Conservation (phyloP, 2,329 filamentous ascomycete genomes). For the Xylariaceae sp. region DNA sequence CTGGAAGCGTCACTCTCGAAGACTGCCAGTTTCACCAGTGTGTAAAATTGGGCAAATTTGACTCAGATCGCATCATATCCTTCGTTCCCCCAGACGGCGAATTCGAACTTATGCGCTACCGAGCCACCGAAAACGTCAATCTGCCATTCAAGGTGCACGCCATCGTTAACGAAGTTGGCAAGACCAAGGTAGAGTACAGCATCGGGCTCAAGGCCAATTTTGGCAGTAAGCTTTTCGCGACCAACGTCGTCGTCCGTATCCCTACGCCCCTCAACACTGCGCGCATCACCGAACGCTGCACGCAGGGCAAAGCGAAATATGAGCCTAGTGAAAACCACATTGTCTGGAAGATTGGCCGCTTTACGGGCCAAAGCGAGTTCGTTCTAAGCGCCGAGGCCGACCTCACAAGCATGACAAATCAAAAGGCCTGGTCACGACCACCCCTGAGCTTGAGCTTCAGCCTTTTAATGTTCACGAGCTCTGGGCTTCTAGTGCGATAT, state of each 20-base stretch:
- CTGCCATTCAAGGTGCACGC: conserved; percentile 98
- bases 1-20: conserved; percentile 92
- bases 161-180: conserved; percentile 96
- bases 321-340: conserved; percentile 98
- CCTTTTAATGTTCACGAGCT: conserved; percentile 97
- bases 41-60: conserved; percentile 96
- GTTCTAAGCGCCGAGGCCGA: conserved; percentile 93
- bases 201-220: conserved; percentile 98
- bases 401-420: conserved; percentile 95
- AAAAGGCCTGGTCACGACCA: conserved; percentile 95
- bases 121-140: conserved; percentile 98
- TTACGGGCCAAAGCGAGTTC: conserved; percentile 96
- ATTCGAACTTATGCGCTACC: conserved; percentile 98
- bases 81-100: conserved; percentile 97
- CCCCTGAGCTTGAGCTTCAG: conserved; percentile 92
- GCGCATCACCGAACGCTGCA: conserved; percentile 88
- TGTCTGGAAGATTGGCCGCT: conserved; percentile 98
- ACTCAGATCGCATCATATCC: conserved; percentile 94
- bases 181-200: conserved; percentile 98
- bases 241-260: conserved; percentile 92
- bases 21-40: conserved; percentile 99
- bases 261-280: conserved; percentile 97
- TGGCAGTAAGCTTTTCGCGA: conserved; percentile 93
- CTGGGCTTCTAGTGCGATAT: conserved; percentile 88
- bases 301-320: conserved; percentile 97